Percentiles rank a stretch among this genome's conserved stretches.
Conservation (phyloP, 108 stramenopile species). For the Cylindrotheca fusiformis region DNA sequence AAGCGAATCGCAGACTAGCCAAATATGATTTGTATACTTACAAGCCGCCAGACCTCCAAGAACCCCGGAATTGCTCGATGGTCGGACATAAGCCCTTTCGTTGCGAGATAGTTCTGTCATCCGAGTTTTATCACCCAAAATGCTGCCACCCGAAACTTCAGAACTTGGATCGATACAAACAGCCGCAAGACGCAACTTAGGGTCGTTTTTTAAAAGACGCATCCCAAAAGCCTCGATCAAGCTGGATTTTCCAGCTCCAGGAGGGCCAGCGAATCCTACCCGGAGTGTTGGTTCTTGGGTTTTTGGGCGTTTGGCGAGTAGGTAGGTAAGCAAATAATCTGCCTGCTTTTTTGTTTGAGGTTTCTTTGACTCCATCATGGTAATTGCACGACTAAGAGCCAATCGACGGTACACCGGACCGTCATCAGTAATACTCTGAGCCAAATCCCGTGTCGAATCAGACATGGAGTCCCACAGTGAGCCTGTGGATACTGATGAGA, state of each 20-base stretch:
- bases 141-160: slow-evolving; percentile 89
- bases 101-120: slow-evolving; percentile 89
- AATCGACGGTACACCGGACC: slow-evolving; percentile 32
- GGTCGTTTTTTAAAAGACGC: slow-evolving; percentile 43
- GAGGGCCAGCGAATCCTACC: slow-evolving; percentile 80
- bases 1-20: too few species aligned
- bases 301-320: slow-evolving; percentile 20
- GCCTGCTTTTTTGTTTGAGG: slow-evolving; percentile 47
- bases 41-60: slow-evolving; percentile 89
- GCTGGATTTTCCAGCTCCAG: slow-evolving; percentile 50
- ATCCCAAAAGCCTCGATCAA: slow-evolving; percentile 74
- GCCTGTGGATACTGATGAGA: neutral
- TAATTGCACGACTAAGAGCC: slow-evolving; percentile 73
- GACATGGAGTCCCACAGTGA: slow-evolving; percentile 27
- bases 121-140: slow-evolving; percentile 97
- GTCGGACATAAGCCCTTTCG: slow-evolving; percentile 87
- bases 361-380: slow-evolving; percentile 70
- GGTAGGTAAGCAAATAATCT: slow-evolving; percentile 52
- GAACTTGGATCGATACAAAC: slow-evolving; percentile 93
- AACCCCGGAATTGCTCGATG: slow-evolving; percentile 82
- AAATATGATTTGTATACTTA: neutral
- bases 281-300: slow-evolving; percentile 45
- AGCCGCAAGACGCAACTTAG: slow-evolving; percentile 63
- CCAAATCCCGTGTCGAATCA: slow-evolving; percentile 10
- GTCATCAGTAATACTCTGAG: slow-evolving; percentile 3